Conservation (phyloP, 192 early-diverging fungal species). For the Tieghemiomyces parasiticus region DNA sequence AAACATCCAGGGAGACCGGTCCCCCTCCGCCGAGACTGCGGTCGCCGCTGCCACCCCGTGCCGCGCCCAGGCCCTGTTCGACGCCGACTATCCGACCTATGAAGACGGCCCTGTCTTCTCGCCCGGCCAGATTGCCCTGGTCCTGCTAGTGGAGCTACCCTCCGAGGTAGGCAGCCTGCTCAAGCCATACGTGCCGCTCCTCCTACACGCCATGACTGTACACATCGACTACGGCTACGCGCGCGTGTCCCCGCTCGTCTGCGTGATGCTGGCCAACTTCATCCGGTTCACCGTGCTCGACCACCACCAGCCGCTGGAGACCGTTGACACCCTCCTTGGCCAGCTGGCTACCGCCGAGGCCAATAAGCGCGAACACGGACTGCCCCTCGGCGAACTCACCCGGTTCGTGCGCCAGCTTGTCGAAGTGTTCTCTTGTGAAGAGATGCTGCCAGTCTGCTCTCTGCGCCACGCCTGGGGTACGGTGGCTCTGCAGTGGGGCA, state of each 20-base stretch:
- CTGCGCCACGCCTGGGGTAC: slow-evolving; percentile 61
- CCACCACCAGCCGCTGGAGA: slow-evolving; percentile 30
- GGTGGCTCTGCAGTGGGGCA: slow-evolving; percentile 68
- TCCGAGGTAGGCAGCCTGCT: slow-evolving; percentile 55
- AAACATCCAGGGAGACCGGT: background rate
- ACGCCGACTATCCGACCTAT: slow-evolving; percentile 29
- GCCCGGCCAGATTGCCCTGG: slow-evolving; percentile 54
- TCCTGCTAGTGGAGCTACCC: slow-evolving; percentile 66
- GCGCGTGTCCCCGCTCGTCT: slow-evolving; percentile 62
- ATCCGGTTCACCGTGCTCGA: slow-evolving; percentile 56
- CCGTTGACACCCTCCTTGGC: slow-evolving; percentile 29
- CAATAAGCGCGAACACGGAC: slow-evolving; percentile 18
- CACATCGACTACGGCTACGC: slow-evolving; percentile 63
- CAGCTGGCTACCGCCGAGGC: slow-evolving; percentile 10
- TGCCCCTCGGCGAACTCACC: slow-evolving; percentile 10
- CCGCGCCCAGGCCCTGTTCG: slow-evolving; percentile 10
- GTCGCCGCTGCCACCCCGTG: slow-evolving; percentile 16
- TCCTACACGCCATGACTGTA: slow-evolving; percentile 63
- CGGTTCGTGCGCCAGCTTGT: slow-evolving; percentile 28
- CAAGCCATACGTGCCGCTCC: slow-evolving; percentile 42
- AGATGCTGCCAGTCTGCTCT: slow-evolving; percentile 6
- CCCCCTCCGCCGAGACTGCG: too few relatives aligned
- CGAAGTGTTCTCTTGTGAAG: slow-evolving; percentile 20
- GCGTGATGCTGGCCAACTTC: slow-evolving; percentile 53
- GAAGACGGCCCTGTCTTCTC: slow-evolving; percentile 54